Evolutionary conservation across 768 basidiomycete species (phyloP).

Genomic region (Lactifluus echinatus): DNA sequence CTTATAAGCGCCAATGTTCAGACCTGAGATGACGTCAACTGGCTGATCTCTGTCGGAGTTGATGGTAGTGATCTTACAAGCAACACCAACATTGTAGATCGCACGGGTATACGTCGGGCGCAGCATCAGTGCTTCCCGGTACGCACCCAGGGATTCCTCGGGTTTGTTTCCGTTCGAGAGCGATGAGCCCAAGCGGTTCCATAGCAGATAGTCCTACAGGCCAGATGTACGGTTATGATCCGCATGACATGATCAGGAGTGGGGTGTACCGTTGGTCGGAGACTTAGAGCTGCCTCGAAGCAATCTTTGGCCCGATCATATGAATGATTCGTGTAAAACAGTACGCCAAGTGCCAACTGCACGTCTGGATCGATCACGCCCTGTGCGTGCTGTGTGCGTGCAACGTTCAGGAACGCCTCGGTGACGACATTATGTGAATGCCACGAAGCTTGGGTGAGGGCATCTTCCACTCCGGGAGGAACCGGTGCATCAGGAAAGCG

Average conservation of each 20-base stretch:
- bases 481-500: slow-evolving; percentile 51
- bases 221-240: background rate
- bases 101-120: slow-evolving; percentile 95
- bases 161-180: slow-evolving; percentile 92
- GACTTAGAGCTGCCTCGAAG: slow-evolving; percentile 79
- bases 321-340: slow-evolving; percentile 83
- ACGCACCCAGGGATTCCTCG: slow-evolving; percentile 86
- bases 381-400: slow-evolving; percentile 70
- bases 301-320: slow-evolving; percentile 91
- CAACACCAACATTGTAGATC: slow-evolving; percentile 96
- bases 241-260: background rate
- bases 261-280: slow-evolving; percentile 55
- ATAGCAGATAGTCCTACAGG: slow-evolving; percentile 79
- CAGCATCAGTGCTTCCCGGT: slow-evolving; percentile 81
- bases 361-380: slow-evolving; percentile 79
- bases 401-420: slow-evolving; percentile 74
- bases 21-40: slow-evolving; percentile 51
- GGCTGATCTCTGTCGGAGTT: no score
- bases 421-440: slow-evolving; percentile 72
- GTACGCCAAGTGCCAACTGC: slow-evolving; percentile 85
- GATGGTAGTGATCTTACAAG: no score
- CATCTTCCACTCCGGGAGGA: slow-evolving; percentile 46
- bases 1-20: slow-evolving; percentile 91
- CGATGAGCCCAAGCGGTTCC: slow-evolving; percentile 93
- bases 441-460: slow-evolving; percentile 61